Evolutionary conservation across 305 asterid species (phyloP), one percentile per base, ranked within the genome.

Genomic region (Fraxinus angustifolia): DNA sequence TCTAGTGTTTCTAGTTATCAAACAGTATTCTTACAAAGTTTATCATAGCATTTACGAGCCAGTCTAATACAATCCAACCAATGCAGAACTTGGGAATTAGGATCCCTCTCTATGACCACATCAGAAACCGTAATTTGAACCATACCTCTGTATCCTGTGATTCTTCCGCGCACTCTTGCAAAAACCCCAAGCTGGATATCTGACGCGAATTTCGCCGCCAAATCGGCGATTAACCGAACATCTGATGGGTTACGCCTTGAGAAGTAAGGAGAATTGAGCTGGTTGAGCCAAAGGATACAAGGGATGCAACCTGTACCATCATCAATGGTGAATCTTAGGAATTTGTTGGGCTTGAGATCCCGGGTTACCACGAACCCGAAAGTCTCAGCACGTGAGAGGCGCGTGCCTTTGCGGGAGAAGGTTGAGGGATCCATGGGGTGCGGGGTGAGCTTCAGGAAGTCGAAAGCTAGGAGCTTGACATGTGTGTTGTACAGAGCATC

Each of bases 241-340:
- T 76, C 80, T 89, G 93, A 82, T 8, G 95, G 95, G 90, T 86
- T 82, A 26, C 90, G 81, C 72, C 86, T 85, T 0, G 92, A 88
- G 72, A 93, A 95, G 88, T 90, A 88, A n/a, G 88, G 75, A 8
- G 97, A 93, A 6, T 77, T 84, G 6, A 87, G 79, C 0, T 91
- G 98, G 72, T 95, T 93, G 76, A 90, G 93, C 98, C 97, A 92
- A 28, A 93, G 89, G 53, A 95, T 82, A 60, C 98, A 95, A 0
- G 96, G 77, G 70, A 95, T 88, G 90, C 94, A 91, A 8, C 96
- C 97, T 2, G 94, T 90, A 19, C 97, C 94, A 14, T 93, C 96
- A 82, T 93, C 97, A 10, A 93, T 82, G 3, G 86, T 45, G 88
- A 94, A 91, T 33, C 86, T 85, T 68, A 94, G 87, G 82, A 94